Conservation (phyloP, 305 asterid species). For the Solanum hybrid region DNA sequence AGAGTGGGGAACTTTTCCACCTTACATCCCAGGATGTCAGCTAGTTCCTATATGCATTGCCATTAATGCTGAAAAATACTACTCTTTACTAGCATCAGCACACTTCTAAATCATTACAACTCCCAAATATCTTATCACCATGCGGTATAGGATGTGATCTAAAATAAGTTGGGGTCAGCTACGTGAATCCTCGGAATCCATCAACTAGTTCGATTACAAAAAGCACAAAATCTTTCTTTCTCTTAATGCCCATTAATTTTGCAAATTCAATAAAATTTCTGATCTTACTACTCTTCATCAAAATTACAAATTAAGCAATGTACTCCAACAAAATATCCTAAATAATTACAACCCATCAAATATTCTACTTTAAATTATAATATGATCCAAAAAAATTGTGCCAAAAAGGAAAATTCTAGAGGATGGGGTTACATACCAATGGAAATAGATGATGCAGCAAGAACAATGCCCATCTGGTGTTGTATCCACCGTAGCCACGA, state of each 20-base stretch:
- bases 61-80: not conserved
- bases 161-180: not conserved
- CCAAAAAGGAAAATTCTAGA: not conserved
- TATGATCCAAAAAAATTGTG: not conserved
- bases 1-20: too few species aligned
- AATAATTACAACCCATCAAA: not conserved
- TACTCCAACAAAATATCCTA: not conserved
- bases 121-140: not conserved
- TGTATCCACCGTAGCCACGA: conserved; percentile 90
- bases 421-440: conserved; percentile 28
- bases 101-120: not conserved
- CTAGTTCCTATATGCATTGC: not conserved
- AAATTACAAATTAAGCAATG: not conserved
- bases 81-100: too few species aligned
- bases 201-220: not conserved
- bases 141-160: not conserved
- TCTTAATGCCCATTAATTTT: not conserved
- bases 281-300: not conserved
- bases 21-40: not conserved
- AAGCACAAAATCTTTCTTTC: not conserved
- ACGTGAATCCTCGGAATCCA: not conserved
- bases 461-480: conserved; percentile 87
- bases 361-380: not conserved
- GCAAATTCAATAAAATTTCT: not conserved
- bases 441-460: conserved; percentile 76